Conservation (phyloP, 345 rosid species). For the Hibiscus syriacus region DNA sequence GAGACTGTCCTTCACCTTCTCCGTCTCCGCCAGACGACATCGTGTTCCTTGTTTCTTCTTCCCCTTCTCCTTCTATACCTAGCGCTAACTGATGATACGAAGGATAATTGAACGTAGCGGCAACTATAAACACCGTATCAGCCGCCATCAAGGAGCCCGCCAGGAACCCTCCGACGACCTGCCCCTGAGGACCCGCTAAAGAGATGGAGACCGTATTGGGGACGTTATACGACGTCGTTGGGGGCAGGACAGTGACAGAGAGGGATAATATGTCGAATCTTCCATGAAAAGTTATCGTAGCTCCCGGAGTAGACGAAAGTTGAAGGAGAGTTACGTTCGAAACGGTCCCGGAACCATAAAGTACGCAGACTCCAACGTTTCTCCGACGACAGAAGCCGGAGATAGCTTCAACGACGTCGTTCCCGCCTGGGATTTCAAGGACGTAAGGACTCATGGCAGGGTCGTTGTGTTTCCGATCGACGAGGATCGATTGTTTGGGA, state of each 20-base stretch:
- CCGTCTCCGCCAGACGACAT: conserved; percentile 32
- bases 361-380: conserved; percentile 48
- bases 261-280: conserved; percentile 77
- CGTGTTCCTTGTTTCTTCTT: conserved; percentile 29
- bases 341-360: conserved; percentile 70
- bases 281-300: conserved; percentile 76
- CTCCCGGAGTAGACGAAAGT: conserved; percentile 59
- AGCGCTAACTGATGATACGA: conserved; percentile 47
- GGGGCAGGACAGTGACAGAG: conserved; percentile 73
- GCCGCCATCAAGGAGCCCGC: conserved; percentile 62
- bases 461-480: conserved; percentile 57
- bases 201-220: conserved; percentile 58
- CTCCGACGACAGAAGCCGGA: conserved; percentile 62
- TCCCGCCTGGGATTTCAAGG: conserved; percentile 66
- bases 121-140: conserved; percentile 63
- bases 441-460: conserved; percentile 80
- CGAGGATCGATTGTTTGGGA: conserved; percentile 59
- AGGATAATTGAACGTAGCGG: conserved; percentile 68
- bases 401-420: conserved; percentile 58
- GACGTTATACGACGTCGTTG: conserved; percentile 26
- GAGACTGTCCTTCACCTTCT: conserved; percentile 39
- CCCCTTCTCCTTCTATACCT: conserved; percentile 5
- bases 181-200: conserved; percentile 86
- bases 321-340: conserved; percentile 85
- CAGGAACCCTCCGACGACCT: conserved; percentile 79